Percentiles rank a stretch among this genome's conserved stretches.
These are phyloP conservation scores for Gelatoporia subvermispora DNA, from an alignment of 768 basidiomycete species.

Conservation along the genomic window DNA sequence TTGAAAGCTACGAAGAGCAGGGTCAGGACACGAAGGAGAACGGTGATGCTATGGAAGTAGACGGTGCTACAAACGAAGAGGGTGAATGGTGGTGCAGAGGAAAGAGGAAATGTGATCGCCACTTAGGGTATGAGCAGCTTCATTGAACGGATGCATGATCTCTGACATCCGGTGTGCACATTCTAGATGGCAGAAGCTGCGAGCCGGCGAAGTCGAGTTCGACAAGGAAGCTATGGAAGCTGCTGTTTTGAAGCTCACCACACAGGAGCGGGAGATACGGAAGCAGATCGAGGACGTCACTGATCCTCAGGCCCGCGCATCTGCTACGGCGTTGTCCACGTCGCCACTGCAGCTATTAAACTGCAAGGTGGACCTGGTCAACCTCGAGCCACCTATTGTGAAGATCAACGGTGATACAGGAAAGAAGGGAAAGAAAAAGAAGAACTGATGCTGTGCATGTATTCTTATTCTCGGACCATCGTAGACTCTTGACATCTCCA, in stretches of 20 bases:
- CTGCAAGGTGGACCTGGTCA: conserved; percentile 24
- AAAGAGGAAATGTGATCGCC: conserved; percentile 71
- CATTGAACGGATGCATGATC: too few species aligned
- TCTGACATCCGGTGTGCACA: background rate
- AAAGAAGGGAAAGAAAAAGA: conserved; percentile 50
- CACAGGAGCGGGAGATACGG: conserved; percentile 73
- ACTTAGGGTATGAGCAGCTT: conserved; percentile 73
- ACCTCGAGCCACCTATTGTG: conserved; percentile 29
- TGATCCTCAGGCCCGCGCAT: conserved; percentile 17
- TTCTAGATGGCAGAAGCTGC: conserved; percentile 73
- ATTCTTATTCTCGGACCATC: background rate
- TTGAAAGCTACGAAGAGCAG: conserved; percentile 65
- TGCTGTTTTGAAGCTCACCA: conserved; percentile 59
- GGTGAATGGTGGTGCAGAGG: conserved; percentile 79
- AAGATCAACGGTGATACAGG: conserved; percentile 30
- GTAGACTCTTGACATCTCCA: too few species aligned
- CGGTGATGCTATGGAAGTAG: conserved; percentile 36
- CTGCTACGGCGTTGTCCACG: background rate
- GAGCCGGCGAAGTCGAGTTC: conserved; percentile 63
- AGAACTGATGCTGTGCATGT: conserved; percentile 12
- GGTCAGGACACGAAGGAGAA: conserved; percentile 28
- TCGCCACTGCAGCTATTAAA: conserved; percentile 18
- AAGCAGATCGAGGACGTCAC: conserved; percentile 72
- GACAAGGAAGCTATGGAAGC: conserved; percentile 76
- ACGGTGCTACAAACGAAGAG: conserved; percentile 24